These are phyloP conservation scores for Lactarius akahatsu DNA, from an alignment of 768 basidiomycete species.

Conservation along the genomic window DNA sequence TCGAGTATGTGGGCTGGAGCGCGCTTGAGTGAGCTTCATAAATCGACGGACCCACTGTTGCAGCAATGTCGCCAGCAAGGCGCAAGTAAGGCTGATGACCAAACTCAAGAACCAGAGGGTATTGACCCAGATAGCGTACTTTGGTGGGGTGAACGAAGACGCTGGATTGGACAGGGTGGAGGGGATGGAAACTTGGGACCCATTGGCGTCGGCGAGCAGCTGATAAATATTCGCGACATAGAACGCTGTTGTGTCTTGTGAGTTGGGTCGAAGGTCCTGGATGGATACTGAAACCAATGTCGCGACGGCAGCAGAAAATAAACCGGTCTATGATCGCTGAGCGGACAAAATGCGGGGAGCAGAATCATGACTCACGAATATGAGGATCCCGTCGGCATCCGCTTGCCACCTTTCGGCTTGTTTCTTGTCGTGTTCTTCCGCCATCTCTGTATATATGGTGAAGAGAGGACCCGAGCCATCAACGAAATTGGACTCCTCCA, in stretches of 20 bases:
- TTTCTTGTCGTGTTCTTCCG: neutral
- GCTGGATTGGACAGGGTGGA: neutral
- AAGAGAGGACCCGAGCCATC: constrained; percentile 2
- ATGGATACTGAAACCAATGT: no score
- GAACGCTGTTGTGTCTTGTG: neutral
- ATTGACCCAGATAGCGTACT: constrained; percentile 7
- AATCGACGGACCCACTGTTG: constrained; percentile 15
- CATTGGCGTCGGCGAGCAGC: constrained; percentile 2
- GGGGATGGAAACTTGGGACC: neutral
- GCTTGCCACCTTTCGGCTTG: neutral
- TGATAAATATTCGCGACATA: constrained; percentile 2
- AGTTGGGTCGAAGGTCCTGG: neutral
- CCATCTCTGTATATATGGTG: neutral
- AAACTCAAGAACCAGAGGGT: constrained; percentile 12
- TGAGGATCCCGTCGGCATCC: neutral
- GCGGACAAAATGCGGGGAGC: neutral
- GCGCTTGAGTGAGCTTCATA: neutral
- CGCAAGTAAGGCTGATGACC: constrained; percentile 1
- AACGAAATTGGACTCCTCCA: neutral
- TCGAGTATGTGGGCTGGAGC: neutral
- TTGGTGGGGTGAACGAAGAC: neutral
- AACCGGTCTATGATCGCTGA: neutral
- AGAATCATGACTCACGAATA: neutral
- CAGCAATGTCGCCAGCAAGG: constrained; percentile 4
- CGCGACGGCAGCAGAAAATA: neutral